Evolutionary conservation across 306 rosid genomes (phyloP).

Genomic region (Lathyrus sativus): DNA sequence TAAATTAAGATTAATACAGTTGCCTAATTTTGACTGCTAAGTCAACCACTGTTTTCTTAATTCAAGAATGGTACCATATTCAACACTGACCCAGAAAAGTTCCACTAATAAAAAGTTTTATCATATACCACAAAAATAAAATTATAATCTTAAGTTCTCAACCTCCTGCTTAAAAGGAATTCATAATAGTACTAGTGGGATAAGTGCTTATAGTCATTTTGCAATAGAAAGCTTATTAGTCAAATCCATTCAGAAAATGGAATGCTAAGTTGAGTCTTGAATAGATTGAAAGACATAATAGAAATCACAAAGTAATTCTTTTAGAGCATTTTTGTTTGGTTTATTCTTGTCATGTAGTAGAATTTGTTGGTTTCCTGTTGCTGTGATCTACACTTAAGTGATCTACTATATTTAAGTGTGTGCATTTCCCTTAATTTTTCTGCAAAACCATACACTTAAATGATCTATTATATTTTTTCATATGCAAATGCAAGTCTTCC

Average conservation of each 20-base stretch:
- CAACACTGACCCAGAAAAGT: conserved; percentile 32
- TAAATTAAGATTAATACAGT: not conserved
- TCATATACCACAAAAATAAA: conserved; percentile 20
- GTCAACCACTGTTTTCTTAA: not conserved
- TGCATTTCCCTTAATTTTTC: too few relatives aligned
- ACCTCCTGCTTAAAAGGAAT: not conserved
- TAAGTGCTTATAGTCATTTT: conserved; percentile 42
- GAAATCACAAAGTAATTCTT: too few relatives aligned
- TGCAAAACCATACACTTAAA: too few relatives aligned
- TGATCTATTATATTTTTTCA: too few relatives aligned
- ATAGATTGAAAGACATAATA: too few relatives aligned
- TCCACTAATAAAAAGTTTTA: conserved; percentile 34
- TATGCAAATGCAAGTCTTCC: too few relatives aligned
- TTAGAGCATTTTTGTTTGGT: too few relatives aligned
- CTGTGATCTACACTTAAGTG: too few relatives aligned
- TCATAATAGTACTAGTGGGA: conserved; percentile 4
- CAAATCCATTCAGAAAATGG: not conserved
- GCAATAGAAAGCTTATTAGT: conserved; percentile 8
- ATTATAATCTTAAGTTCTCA: not conserved
- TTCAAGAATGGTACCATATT: not conserved
- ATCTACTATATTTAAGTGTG: too few relatives aligned
- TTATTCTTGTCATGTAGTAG: too few relatives aligned
- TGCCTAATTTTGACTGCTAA: conserved; percentile 24
- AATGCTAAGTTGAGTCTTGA: too few relatives aligned
- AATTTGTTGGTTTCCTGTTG: too few relatives aligned